These are phyloP conservation scores for Blastobotrys mokoenaii DNA, from an alignment of 805 yeast genomes.

Conservation along the genomic window DNA sequence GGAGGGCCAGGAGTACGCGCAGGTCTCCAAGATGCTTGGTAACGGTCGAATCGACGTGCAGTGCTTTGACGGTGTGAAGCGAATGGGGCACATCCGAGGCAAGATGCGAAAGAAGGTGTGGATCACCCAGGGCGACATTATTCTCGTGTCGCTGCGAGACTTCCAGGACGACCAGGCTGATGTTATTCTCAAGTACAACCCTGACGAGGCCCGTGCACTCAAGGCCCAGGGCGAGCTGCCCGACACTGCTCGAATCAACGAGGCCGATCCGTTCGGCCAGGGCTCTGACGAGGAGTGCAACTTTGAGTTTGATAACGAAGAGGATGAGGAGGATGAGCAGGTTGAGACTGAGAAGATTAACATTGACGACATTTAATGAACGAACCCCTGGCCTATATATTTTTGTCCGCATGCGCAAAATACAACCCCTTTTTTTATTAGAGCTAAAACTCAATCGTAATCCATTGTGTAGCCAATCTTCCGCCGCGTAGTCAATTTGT, in stretches of 20 bases:
- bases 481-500: no score
- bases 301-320: slow-evolving; percentile 95
- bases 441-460: no score
- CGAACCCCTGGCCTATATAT: not conserved
- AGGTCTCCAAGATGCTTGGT: slow-evolving; percentile 96
- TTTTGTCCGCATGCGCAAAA: slow-evolving; percentile 1
- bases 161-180: slow-evolving; percentile 98
- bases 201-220: slow-evolving; percentile 96
- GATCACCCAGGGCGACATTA: slow-evolving; percentile 99
- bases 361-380: slow-evolving; percentile 80
- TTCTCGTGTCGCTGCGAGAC: slow-evolving; percentile 91
- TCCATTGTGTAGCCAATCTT: no score
- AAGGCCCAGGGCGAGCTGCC: slow-evolving; percentile 96
- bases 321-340: slow-evolving; percentile 64
- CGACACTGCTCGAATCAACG: slow-evolving; percentile 93
- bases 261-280: slow-evolving; percentile 93
- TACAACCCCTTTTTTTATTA: not conserved
- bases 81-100: slow-evolving; percentile 98
- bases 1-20: slow-evolving; percentile 98
- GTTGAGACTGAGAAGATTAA: slow-evolving; percentile 61
- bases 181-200: slow-evolving; percentile 90
- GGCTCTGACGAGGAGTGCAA: slow-evolving; percentile 96
- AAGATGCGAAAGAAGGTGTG: slow-evolving; percentile 98
- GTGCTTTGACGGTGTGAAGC: slow-evolving; percentile 88
- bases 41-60: slow-evolving; percentile 93